Percentiles rank a stretch among this genome's conserved stretches.
These are phyloP conservation scores for Oropetium thomaeum DNA, from an alignment of 176 grass and related monocot genomes.

Conservation along the genomic window DNA sequence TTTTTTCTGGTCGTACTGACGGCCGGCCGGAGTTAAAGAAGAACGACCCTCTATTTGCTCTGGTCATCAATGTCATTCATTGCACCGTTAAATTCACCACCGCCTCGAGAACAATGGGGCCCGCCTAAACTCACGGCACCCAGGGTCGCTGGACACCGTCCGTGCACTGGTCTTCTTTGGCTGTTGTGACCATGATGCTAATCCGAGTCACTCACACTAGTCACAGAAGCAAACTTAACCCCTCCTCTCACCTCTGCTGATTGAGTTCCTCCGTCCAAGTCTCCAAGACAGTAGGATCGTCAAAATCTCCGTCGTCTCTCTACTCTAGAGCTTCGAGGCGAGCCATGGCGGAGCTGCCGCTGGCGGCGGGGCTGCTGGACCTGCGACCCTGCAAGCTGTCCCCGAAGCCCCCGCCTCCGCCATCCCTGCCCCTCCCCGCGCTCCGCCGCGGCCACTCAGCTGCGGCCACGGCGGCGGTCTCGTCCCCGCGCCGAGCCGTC, in stretches of 20 bases:
- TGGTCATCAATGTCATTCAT: neutral
- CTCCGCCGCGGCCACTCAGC: constrained; percentile 22
- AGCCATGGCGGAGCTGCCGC: constrained; percentile 71
- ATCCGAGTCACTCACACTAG: too few relatives aligned
- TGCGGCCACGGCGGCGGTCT: neutral
- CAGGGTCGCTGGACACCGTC: neutral
- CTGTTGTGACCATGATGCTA: neutral
- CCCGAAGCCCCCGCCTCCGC: constrained; percentile 29
- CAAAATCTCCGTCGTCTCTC: constrained; percentile 29
- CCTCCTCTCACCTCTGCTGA: neutral
- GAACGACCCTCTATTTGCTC: neutral
- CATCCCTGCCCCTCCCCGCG: constrained; percentile 15
- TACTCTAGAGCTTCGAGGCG: neutral
- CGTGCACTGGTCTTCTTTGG: neutral
- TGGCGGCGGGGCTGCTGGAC: constrained; percentile 46
- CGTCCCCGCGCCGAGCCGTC: constrained; percentile 26
- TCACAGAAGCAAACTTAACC: neutral
- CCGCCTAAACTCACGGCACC: neutral
- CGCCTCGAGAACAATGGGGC: neutral
- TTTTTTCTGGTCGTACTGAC: neutral
- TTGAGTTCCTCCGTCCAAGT: neutral
- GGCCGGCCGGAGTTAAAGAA: neutral
- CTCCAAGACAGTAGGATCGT: neutral
- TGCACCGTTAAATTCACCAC: neutral
- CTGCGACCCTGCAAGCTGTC: constrained; percentile 50